Conservation (phyloP, 1,139 yeast genomes). For the Hanseniaspora uvarum region DNA sequence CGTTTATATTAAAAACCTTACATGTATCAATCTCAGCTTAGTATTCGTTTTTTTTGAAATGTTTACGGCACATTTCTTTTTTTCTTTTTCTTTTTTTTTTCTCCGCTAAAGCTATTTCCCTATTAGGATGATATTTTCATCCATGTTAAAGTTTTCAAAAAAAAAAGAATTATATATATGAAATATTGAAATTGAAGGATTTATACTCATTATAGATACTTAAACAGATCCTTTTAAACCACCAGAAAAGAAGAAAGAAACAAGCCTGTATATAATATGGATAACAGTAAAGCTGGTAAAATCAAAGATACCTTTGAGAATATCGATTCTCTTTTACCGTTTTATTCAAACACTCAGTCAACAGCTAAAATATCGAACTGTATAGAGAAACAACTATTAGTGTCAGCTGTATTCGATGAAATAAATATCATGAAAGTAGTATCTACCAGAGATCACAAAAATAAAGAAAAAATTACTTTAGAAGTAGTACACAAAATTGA, state of each 20-base stretch:
- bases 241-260: background rate
- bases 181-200: too few species aligned
- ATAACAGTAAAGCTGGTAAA: slow-evolving; percentile 4
- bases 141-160: background rate
- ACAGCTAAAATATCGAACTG: slow-evolving; percentile 52
- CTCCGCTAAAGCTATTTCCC: background rate
- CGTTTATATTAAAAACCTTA: too few species aligned
- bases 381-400: slow-evolving; percentile 51
- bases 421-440: slow-evolving; percentile 56
- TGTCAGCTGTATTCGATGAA: slow-evolving; percentile 72
- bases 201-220: too few species aligned
- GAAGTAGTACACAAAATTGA: slow-evolving; percentile 50
- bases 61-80: too few species aligned
- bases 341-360: slow-evolving; percentile 71
- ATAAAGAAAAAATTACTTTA: slow-evolving; percentile 23
- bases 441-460: slow-evolving; percentile 30
- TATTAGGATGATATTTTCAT: slow-evolving; percentile 14
- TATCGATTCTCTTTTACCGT: slow-evolving; percentile 47
- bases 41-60: too few species aligned
- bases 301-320: slow-evolving; percentile 15
- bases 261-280: background rate
- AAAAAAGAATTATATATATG: too few species aligned
- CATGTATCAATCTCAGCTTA: too few species aligned
- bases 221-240: too few species aligned
- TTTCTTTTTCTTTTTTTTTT: slow-evolving; percentile 13